Evolutionary conservation across 345 rosid species (phyloP).

Genomic region (Hevea brasiliensis): DNA sequence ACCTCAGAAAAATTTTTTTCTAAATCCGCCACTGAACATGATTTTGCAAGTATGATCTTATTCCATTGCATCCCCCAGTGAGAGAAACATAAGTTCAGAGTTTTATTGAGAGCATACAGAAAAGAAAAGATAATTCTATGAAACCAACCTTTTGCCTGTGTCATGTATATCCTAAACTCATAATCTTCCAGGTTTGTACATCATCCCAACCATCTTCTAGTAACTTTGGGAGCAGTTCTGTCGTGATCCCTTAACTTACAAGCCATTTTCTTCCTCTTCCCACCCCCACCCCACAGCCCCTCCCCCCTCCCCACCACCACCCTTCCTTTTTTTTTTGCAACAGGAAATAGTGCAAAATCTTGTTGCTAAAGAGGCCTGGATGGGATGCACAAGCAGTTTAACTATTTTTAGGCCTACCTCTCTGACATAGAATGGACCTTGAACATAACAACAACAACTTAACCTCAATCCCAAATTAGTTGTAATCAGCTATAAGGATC

Average conservation of each 20-base stretch:
- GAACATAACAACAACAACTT: no score
- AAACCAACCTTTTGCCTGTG: constrained; percentile 54
- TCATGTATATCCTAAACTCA: constrained; percentile 60
- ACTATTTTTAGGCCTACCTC: constrained; percentile 5
- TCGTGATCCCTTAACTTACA: constrained; percentile 52
- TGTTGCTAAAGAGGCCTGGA: background rate
- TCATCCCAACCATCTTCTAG: constrained; percentile 78
- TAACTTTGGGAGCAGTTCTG: constrained; percentile 50
- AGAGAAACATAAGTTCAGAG: constrained; percentile 8
- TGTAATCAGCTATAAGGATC: no score
- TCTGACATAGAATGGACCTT: constrained; percentile 3
- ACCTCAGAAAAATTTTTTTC: no score
- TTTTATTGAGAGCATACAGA: background rate
- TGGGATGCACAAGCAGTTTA: background rate
- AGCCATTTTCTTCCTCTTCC: no score
- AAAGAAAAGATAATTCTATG: background rate
- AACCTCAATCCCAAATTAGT: no score
- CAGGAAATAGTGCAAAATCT: constrained; percentile 8
- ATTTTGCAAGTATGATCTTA: constrained; percentile 70
- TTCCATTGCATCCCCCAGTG: constrained; percentile 50
- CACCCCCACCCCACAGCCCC: no score
- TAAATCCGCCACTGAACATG: no score
- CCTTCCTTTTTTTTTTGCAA: constrained; percentile 16
- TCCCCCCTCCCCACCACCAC: no score
- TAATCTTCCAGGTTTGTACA: constrained; percentile 64